Evolutionary conservation across 1,284 basidiomycete species (phyloP).

Genomic region (Cystobasidiaceae sp.): DNA sequence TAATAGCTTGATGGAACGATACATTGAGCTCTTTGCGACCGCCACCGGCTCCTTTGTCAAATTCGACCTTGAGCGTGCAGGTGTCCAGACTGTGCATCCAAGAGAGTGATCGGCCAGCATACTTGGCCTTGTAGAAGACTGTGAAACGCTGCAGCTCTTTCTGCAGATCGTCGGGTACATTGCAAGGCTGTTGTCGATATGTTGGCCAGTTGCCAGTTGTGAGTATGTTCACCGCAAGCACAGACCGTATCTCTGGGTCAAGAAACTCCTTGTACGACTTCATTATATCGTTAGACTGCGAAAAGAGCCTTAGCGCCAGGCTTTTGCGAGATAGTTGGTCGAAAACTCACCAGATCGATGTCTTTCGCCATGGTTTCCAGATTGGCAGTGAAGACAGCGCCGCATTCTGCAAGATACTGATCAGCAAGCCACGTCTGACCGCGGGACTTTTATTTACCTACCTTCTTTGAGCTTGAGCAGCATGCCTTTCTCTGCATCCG

Average conservation of each 20-base stretch:
- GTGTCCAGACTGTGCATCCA: conserved; percentile 78
- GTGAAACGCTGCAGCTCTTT: conserved; percentile 59
- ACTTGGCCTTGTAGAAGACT: conserved; percentile 67
- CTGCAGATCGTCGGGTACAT: conserved; percentile 54
- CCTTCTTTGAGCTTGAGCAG: conserved; percentile 81
- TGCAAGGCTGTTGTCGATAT: conserved; percentile 41
- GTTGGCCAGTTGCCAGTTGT: conserved; percentile 57
- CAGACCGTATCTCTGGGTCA: conserved; percentile 45
- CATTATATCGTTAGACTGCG: conserved; percentile 47
- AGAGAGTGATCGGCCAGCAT: conserved; percentile 61
- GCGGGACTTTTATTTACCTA: conserved; percentile 49
- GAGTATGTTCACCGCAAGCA: conserved; percentile 54
- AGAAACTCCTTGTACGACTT: conserved; percentile 50
- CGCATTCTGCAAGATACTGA: conserved; percentile 58
- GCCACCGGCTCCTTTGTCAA: conserved; percentile 50
- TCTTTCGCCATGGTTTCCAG: conserved; percentile 89
- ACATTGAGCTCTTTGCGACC: conserved; percentile 83
- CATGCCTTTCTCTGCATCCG: conserved; percentile 86
- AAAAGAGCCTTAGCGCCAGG: too few species aligned
- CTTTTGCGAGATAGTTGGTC: background rate
- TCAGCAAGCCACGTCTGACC: background rate
- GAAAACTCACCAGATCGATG: conserved; percentile 52
- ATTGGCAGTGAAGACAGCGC: conserved; percentile 74
- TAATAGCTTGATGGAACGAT: conserved; percentile 80
- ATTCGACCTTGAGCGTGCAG: conserved; percentile 64